Percentiles rank a stretch among this genome's conserved stretches.
phyloP scores from a whole-genome alignment of 176 grass and related monocot species.

The Zea luxurians region DNA sequence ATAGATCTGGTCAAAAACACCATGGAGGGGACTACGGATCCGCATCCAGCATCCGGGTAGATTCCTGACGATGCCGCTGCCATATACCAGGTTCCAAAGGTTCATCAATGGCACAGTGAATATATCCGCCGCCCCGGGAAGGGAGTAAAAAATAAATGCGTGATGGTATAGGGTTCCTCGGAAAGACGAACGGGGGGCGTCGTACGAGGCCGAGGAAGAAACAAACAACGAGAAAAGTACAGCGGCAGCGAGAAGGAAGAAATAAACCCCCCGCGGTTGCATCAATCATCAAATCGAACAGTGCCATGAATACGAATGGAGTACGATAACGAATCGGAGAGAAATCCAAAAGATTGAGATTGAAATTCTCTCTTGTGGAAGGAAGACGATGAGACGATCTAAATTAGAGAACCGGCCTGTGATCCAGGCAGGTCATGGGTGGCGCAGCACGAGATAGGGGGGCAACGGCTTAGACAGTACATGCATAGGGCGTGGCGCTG shows the following conservation, averaged over 20 bases:
- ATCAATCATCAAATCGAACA: constrained; percentile 37
- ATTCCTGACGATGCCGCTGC: constrained; percentile 19
- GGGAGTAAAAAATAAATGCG: constrained; percentile 27
- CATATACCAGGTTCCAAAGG: constrained; percentile 13
- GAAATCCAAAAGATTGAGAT: not conserved
- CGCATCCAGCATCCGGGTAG: not conserved
- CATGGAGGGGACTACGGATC: constrained; percentile 17
- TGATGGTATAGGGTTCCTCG: constrained; percentile 32
- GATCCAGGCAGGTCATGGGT: too few species aligned
- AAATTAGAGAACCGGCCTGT: not conserved
- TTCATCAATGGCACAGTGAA: constrained; percentile 42
- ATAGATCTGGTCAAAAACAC: constrained; percentile 30
- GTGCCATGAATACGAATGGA: constrained; percentile 25
- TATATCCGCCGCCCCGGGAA: constrained; percentile 37
- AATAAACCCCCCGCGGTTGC: not conserved
- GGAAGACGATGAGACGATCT: not conserved
- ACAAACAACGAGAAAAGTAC: constrained; percentile 17
- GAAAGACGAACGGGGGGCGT: constrained; percentile 45
- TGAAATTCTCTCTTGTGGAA: not conserved
- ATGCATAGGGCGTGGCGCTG: not conserved
- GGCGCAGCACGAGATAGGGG: not conserved
- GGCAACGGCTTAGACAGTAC: not conserved
- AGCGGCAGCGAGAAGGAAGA: not conserved
- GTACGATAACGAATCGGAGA: too few species aligned
- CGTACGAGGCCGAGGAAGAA: constrained; percentile 25